Evolutionary conservation across 106 monocot species (phyloP).

Genomic region (Xerophyta viscosa): DNA sequence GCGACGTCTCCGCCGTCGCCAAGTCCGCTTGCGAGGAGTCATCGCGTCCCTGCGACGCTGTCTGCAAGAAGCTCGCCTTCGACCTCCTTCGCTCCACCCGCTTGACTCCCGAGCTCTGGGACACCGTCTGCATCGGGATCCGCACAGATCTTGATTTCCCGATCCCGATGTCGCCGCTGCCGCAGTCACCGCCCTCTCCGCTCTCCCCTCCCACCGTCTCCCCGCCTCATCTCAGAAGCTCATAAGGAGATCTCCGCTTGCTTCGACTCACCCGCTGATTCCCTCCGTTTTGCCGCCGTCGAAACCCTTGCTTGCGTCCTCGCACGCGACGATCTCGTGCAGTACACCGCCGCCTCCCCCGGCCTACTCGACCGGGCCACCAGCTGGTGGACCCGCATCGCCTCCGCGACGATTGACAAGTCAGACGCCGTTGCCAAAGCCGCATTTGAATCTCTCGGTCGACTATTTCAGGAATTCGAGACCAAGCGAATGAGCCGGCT

Average conservation of each 20-base stretch:
- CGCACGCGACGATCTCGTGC: constrained; percentile 87
- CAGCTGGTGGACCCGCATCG: constrained; percentile 75
- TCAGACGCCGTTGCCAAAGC: constrained; percentile 64
- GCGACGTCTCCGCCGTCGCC: constrained; percentile 88
- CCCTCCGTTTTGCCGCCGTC: constrained; percentile 57
- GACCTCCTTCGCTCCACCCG: constrained; percentile 87
- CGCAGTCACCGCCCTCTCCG: constrained; percentile 64
- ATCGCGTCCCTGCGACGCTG: constrained; percentile 87
- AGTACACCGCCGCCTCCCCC: constrained; percentile 52
- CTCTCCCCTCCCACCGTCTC: constrained; percentile 82
- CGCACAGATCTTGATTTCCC: constrained; percentile 92
- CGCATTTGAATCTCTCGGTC: constrained; percentile 74
- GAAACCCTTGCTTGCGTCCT: constrained; percentile 78
- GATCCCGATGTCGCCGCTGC: constrained; percentile 94
- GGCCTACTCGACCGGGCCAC: constrained; percentile 64
- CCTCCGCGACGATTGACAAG: constrained; percentile 51
- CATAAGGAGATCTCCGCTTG: constrained; percentile 60
- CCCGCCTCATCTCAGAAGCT: constrained; percentile 55
- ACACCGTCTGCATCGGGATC: constrained; percentile 49
- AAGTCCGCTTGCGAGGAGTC: constrained; percentile 72
- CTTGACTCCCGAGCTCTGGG: constrained; percentile 86
- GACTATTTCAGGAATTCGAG: constrained; percentile 72
- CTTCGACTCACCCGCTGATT: constrained; percentile 54
- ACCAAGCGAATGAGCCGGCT: constrained; percentile 87
- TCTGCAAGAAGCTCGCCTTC: constrained; percentile 97